A percentile compares a stretch with the other conserved stretches of the same genome.
These are phyloP conservation scores for Acaromyces ingoldii DNA, from an alignment of 1,284 basidiomycete genomes.

Conservation along the genomic window DNA sequence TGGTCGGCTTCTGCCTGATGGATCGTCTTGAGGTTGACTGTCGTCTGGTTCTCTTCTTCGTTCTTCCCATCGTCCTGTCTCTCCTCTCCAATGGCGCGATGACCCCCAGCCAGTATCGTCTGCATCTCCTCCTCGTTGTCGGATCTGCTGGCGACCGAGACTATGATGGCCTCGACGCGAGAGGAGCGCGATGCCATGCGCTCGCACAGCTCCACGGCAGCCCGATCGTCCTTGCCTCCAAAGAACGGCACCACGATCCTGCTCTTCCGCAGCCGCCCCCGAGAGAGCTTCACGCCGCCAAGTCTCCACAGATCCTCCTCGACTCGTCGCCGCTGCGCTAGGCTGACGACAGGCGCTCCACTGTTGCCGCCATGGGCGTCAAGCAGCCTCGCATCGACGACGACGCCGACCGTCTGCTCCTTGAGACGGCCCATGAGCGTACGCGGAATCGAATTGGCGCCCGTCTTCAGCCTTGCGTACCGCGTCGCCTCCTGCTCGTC, in stretches of 20 bases:
- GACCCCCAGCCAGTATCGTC: neutral
- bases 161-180: slow-evolving; percentile 20
- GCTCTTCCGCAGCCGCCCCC: too few relatives aligned
- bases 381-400: too few relatives aligned
- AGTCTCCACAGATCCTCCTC: too few relatives aligned
- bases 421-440: too few relatives aligned
- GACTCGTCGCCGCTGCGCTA: too few relatives aligned
- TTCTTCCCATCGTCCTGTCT: neutral
- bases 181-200: slow-evolving; percentile 12
- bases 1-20: slow-evolving; percentile 20
- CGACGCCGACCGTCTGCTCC: too few relatives aligned
- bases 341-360: too few relatives aligned
- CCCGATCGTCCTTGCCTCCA: slow-evolving; percentile 28
- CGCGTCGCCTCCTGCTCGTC: too few relatives aligned
- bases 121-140: neutral
- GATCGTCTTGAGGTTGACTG: slow-evolving; percentile 23
- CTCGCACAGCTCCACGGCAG: slow-evolving; percentile 20
- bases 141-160: slow-evolving; percentile 8
- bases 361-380: too few relatives aligned
- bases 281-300: too few relatives aligned
- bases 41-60: neutral
- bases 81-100: neutral
- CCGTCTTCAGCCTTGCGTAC: too few relatives aligned
- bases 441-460: too few relatives aligned
- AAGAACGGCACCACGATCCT: slow-evolving; percentile 26